These are phyloP conservation scores for Pseudogymnoascus sp. DNA, from an alignment of 2,329 filamentous ascomycete genomes.

Conservation along the genomic window DNA sequence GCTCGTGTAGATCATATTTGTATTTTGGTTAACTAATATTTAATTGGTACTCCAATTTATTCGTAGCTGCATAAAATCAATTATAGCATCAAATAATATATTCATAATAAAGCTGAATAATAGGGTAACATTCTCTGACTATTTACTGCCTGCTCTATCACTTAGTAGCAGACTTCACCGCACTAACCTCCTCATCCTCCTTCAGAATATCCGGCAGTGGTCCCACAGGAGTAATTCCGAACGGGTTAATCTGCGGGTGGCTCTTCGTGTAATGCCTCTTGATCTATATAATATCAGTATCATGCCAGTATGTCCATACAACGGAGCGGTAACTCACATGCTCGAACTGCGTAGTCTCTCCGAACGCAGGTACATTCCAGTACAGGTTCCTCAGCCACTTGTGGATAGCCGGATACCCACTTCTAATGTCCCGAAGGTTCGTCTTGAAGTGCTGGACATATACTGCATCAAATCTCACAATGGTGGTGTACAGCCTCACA, in stretches of 20 bases:
- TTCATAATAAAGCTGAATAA: background rate
- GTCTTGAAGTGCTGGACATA: constrained; percentile 61
- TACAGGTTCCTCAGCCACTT: constrained; percentile 60
- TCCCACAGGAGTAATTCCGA: constrained; percentile 73
- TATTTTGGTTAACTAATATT: background rate
- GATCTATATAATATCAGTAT: constrained; percentile 35
- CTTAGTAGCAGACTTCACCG: constrained; percentile 32
- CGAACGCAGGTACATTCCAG: constrained; percentile 60
- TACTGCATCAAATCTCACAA: constrained; percentile 59
- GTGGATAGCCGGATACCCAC: constrained; percentile 55
- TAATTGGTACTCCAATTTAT: background rate
- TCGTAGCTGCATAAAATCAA: background rate
- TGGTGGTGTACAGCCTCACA: constrained; percentile 60
- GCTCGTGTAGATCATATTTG: no score
- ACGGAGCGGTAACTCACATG: constrained; percentile 32
- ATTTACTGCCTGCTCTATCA: background rate
- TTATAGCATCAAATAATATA: background rate
- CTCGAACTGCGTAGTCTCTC: constrained; percentile 20
- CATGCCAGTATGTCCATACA: background rate
- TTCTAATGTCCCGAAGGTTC: constrained; percentile 40
- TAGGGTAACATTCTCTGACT: background rate
- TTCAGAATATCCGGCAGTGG: constrained; percentile 76
- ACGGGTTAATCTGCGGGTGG: constrained; percentile 59
- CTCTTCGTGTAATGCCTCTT: constrained; percentile 94
- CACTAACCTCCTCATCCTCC: constrained; percentile 68